Conservation (phyloP, 164 flowering plant genomes). For the Tetrastigma voinierianum region DNA sequence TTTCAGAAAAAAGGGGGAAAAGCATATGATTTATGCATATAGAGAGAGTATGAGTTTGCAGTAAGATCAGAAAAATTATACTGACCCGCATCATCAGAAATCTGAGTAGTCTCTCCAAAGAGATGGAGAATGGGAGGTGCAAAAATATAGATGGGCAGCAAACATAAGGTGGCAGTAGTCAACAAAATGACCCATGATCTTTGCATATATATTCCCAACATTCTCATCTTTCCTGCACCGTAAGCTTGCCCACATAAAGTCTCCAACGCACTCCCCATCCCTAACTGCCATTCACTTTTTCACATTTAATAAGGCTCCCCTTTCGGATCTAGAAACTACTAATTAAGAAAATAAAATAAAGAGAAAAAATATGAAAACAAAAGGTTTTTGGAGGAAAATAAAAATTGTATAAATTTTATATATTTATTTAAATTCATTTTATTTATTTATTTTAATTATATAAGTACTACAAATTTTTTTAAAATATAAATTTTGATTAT, state of each 20-base stretch:
- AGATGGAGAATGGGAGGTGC: slow-evolving; percentile 50
- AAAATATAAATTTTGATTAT: no score
- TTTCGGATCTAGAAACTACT: no score
- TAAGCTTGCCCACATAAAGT: slow-evolving; percentile 78
- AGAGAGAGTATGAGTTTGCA: no score
- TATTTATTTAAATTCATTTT: no score
- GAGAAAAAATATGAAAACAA: no score
- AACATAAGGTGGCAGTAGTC: slow-evolving; percentile 29
- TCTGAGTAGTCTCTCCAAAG: slow-evolving; percentile 50
- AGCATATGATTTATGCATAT: no score
- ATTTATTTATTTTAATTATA: no score
- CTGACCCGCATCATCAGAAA: slow-evolving; percentile 52
- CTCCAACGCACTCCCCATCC: slow-evolving; percentile 77
- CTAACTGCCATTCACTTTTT: slow-evolving; percentile 37
- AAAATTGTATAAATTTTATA: no score
- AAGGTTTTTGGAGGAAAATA: no score
- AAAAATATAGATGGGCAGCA: slow-evolving; percentile 52
- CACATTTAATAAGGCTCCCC: background rate
- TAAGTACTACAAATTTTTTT: no score
- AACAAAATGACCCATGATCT: slow-evolving; percentile 69
- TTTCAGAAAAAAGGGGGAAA: no score
- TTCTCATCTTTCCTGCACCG: slow-evolving; percentile 49
- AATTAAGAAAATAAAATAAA: no score
- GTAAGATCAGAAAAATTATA: background rate
- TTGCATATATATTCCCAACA: slow-evolving; percentile 72